A percentile compares a stretch with the other conserved stretches of the same genome.
Conservation (phyloP, 257 asterid species). For the Thymus mandschuricus region DNA sequence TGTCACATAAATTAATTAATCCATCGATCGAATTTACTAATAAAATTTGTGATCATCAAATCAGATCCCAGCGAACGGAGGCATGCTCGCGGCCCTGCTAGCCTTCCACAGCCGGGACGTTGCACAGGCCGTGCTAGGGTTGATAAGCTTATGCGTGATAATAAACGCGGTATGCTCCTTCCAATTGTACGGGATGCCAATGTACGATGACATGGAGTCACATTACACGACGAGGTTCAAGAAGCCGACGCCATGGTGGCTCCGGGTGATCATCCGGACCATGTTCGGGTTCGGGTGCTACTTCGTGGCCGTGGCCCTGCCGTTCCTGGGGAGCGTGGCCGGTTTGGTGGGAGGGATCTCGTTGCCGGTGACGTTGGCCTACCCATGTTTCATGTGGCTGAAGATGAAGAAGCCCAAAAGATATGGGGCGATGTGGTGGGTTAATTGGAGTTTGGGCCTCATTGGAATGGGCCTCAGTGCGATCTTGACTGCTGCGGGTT, state of each 20-base stretch:
- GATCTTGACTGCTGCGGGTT: slow-evolving; percentile 57
- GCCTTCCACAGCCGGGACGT: slow-evolving; percentile 65
- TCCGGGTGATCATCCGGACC: slow-evolving; percentile 54
- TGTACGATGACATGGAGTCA: slow-evolving; percentile 79
- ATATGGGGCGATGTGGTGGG: slow-evolving; percentile 61
- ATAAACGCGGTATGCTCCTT: slow-evolving; percentile 74
- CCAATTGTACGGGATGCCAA: slow-evolving; percentile 88
- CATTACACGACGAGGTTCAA: slow-evolving; percentile 54
- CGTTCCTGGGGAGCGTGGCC: slow-evolving; percentile 75
- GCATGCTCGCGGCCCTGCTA: slow-evolving; percentile 69
- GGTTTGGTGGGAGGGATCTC: slow-evolving; percentile 83
- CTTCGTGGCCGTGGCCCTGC: slow-evolving; percentile 81
- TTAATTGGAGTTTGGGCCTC: slow-evolving; percentile 71
- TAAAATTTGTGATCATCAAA: too few relatives aligned
- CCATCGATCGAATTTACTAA: too few relatives aligned
- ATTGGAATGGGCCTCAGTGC: slow-evolving; percentile 66
- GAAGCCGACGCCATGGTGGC: slow-evolving; percentile 89
- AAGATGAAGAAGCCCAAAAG: slow-evolving; percentile 69
- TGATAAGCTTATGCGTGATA: slow-evolving; percentile 63
- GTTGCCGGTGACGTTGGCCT: slow-evolving; percentile 70
- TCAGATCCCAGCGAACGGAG: slow-evolving; percentile 74
- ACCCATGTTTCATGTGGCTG: slow-evolving; percentile 94
- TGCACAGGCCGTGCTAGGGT: slow-evolving; percentile 42
- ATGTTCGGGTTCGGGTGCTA: slow-evolving; percentile 61
- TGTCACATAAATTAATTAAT: too few relatives aligned